A percentile compares a stretch with the other conserved stretches of the same genome.
phyloP scores from a whole-genome alignment of 805 yeast species.

The Lipomyces oligophaga region DNA sequence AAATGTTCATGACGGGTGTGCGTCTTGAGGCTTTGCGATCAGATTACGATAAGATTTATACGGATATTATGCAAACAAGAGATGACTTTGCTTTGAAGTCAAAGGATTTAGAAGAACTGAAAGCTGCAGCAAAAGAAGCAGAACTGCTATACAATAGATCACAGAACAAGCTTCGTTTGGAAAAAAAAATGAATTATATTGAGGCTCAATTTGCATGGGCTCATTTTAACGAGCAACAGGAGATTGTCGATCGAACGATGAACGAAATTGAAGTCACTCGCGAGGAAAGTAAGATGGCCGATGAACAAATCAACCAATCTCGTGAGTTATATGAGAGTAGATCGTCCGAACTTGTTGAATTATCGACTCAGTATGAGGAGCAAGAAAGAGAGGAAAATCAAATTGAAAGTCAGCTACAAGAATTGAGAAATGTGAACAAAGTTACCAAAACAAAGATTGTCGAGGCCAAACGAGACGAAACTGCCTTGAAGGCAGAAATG shows the following conservation, averaged over 20 bases:
- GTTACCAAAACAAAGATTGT: too few relatives aligned
- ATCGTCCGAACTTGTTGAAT: background rate
- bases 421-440: background rate
- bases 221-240: conserved; percentile 13
- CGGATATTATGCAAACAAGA: conserved; percentile 42
- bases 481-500: too few relatives aligned
- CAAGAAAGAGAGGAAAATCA: background rate
- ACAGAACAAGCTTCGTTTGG: conserved; percentile 14
- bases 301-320: background rate
- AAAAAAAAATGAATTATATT: conserved; percentile 8
- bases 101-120: conserved; percentile 42
- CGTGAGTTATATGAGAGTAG: background rate
- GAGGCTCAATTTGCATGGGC: conserved; percentile 27
- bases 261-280: conserved; percentile 1
- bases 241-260: background rate
- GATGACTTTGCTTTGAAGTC: conserved; percentile 7
- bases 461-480: too few relatives aligned
- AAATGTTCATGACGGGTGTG: conserved; percentile 76
- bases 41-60: conserved; percentile 41
- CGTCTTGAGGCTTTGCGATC: conserved; percentile 56
- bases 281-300: conserved; percentile 4
- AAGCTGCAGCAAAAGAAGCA: conserved; percentile 39
- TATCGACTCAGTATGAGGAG: background rate
- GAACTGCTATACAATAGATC: conserved; percentile 28
- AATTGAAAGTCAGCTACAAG: background rate